Evolutionary conservation across 805 yeast species (phyloP).

Genomic region (Candida verbasci): DNA sequence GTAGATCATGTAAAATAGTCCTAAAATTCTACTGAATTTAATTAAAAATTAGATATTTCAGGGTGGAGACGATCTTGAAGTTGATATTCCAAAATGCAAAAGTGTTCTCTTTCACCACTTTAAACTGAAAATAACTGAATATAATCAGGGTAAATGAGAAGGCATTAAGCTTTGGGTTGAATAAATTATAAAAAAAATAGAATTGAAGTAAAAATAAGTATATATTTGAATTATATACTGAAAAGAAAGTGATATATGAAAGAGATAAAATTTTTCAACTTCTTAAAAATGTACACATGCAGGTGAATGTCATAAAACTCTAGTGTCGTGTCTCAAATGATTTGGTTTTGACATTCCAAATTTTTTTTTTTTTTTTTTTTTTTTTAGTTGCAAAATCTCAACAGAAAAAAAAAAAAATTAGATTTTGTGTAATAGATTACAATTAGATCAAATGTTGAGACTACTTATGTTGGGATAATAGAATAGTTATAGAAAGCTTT

Average conservation of each 20-base stretch:
- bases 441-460: too few relatives aligned
- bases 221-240: not conserved
- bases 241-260: not conserved
- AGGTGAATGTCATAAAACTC: not conserved
- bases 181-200: not conserved
- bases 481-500: too few relatives aligned
- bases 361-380: too few relatives aligned
- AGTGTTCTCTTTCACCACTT: slow-evolving; percentile 44
- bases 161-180: slow-evolving; percentile 41
- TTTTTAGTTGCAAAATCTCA: not conserved
- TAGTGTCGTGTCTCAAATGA: not conserved
- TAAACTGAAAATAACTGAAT: slow-evolving; percentile 47
- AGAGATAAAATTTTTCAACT: not conserved
- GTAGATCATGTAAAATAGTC: slow-evolving; percentile 31
- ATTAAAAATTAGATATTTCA: slow-evolving; percentile 14
- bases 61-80: slow-evolving; percentile 45
- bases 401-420: not conserved
- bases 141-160: slow-evolving; percentile 45
- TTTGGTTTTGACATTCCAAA: too few relatives aligned
- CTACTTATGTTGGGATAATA: too few relatives aligned
- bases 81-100: slow-evolving; percentile 38
- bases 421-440: too few relatives aligned
- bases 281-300: not conserved
- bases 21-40: slow-evolving; percentile 11
- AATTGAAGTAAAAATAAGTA: not conserved